phyloP scores from a whole-genome alignment of 2,329 filamentous ascomycete species.

The Penicillium sp. region DNA sequence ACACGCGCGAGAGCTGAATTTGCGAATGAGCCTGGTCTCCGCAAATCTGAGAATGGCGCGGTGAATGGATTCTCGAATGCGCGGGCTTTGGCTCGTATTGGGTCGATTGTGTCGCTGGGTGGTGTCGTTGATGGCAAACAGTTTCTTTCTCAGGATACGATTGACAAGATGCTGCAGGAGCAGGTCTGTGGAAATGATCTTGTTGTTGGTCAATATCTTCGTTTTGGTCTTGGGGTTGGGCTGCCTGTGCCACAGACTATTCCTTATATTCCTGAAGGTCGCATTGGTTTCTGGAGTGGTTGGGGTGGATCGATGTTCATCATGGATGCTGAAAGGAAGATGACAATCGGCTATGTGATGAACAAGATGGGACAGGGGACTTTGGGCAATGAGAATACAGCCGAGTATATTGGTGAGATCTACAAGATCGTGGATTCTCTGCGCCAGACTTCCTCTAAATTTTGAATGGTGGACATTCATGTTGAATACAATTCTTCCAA shows the following conservation, averaged over 20 bases:
- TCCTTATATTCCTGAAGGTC: slow-evolving; percentile 29
- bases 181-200: slow-evolving; percentile 42
- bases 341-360: slow-evolving; percentile 46
- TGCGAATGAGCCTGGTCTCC: slow-evolving; percentile 31
- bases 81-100: slow-evolving; percentile 39
- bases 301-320: slow-evolving; percentile 37
- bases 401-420: slow-evolving; percentile 29
- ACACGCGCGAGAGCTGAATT: slow-evolving; percentile 20
- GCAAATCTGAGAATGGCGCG: slow-evolving; percentile 40
- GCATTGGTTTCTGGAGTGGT: slow-evolving; percentile 41
- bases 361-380: slow-evolving; percentile 39
- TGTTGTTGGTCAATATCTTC: slow-evolving; percentile 30
- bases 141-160: slow-evolving; percentile 40
- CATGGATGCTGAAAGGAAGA: slow-evolving; percentile 40
- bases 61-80: slow-evolving; percentile 47
- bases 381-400: slow-evolving; percentile 26
- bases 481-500: background rate
- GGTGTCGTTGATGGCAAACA: slow-evolving; percentile 31
- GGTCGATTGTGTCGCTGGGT: slow-evolving; percentile 35
- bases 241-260: slow-evolving; percentile 28
- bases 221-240: slow-evolving; percentile 43
- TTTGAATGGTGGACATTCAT: no score
- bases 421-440: slow-evolving; percentile 15
- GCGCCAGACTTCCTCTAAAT: no score
- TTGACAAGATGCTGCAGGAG: slow-evolving; percentile 44